A percentile compares a stretch with the other conserved stretches of the same genome.
These are phyloP conservation scores for Gymnopus androsaceus DNA, from an alignment of 1,284 basidiomycete species.

Conservation along the genomic window DNA sequence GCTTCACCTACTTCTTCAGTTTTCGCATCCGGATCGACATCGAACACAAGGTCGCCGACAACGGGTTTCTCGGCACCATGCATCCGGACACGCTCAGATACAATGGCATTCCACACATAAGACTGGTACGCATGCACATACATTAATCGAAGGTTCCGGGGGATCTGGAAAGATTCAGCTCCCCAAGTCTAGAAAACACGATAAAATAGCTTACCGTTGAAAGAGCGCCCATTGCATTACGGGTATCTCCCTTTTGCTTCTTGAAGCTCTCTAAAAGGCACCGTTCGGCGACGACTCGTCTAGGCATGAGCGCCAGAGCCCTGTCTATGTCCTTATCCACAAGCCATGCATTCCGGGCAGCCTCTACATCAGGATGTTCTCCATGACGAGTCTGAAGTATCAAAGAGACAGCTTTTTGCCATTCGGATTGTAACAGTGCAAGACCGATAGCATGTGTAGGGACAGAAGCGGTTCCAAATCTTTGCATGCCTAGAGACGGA, in stretches of 20 bases:
- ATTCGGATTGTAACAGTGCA: conserved; percentile 85
- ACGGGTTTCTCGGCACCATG: conserved; percentile 79
- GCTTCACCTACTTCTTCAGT: neutral
- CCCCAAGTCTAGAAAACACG: conserved; percentile 4
- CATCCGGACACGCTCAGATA: conserved; percentile 85
- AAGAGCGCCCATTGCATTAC: conserved; percentile 85
- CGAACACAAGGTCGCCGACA: conserved; percentile 86
- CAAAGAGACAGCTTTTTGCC: conserved; percentile 84
- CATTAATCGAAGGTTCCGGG: conserved; percentile 93
- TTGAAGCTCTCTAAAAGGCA: conserved; percentile 90
- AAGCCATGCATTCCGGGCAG: conserved; percentile 82
- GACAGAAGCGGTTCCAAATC: conserved; percentile 95
- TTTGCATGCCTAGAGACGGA: conserved; percentile 81
- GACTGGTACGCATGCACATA: conserved; percentile 99
- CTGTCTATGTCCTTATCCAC: conserved; percentile 75
- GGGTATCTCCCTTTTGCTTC: conserved; percentile 73
- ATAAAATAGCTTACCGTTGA: conserved; percentile 63
- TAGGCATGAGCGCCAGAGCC: conserved; percentile 82
- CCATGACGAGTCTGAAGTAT: conserved; percentile 83
- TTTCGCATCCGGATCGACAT: conserved; percentile 41
- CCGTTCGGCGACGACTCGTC: conserved; percentile 89
- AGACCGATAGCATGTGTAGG: conserved; percentile 95
- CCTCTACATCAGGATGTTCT: conserved; percentile 85
- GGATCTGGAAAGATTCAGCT: conserved; percentile 62
- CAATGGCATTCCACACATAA: conserved; percentile 97